Evolutionary conservation across 352 stramenopile species (phyloP).

Genomic region (Poterioochromonas sp.): DNA sequence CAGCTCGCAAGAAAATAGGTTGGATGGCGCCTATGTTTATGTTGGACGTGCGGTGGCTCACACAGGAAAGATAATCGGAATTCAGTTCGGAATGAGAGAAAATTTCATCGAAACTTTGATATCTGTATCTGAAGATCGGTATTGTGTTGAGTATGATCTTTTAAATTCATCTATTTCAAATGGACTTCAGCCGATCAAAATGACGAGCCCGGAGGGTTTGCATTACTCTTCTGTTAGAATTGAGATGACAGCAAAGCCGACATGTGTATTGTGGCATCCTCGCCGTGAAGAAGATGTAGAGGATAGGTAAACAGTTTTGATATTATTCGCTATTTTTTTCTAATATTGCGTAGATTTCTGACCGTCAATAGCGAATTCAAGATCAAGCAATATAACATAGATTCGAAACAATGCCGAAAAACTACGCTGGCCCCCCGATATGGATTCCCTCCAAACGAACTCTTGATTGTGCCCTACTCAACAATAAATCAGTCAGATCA

Average conservation of each 20-base stretch:
- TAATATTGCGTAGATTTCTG: conserved; percentile 36
- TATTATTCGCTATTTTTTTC: background rate
- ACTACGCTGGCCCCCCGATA: conserved; percentile 77
- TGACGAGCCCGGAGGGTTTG: background rate
- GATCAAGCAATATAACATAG: conserved; percentile 60
- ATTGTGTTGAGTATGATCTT: conserved; percentile 74
- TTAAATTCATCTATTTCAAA: conserved; percentile 64
- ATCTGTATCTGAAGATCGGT: conserved; percentile 64
- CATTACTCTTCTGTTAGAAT: conserved; percentile 43
- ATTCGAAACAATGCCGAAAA: conserved; percentile 75
- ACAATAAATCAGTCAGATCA: background rate
- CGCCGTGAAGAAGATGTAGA: conserved; percentile 53
- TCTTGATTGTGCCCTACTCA: conserved; percentile 55
- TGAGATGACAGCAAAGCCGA: conserved; percentile 69
- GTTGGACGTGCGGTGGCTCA: conserved; percentile 64
- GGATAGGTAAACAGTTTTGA: conserved; percentile 51
- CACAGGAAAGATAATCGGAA: conserved; percentile 64
- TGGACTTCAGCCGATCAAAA: conserved; percentile 61
- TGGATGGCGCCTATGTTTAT: conserved; percentile 69
- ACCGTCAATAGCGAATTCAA: conserved; percentile 74
- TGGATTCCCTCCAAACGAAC: conserved; percentile 67
- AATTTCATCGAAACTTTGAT: conserved; percentile 66
- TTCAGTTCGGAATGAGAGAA: conserved; percentile 67
- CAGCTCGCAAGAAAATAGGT: no score
- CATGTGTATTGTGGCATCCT: conserved; percentile 75